Conservation (phyloP, 305 asterid species). For the Fraxinus baroniana region DNA sequence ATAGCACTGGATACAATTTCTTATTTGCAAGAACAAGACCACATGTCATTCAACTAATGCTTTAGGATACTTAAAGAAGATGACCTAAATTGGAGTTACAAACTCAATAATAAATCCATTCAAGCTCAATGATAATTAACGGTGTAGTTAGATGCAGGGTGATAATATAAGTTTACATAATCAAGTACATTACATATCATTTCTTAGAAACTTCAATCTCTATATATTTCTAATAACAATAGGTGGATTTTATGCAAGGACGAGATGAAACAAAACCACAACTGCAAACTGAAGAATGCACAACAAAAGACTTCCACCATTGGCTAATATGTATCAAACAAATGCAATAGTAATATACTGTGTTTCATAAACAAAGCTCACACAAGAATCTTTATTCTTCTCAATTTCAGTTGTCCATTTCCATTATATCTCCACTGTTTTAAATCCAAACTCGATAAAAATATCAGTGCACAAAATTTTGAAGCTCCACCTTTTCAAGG, state of each 20-base stretch:
- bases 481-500: neutral
- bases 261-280: neutral
- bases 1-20: no score
- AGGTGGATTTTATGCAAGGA: neutral
- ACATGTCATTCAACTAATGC: neutral
- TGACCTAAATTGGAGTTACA: neutral
- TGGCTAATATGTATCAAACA: neutral
- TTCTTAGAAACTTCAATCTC: neutral
- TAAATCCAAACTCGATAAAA: neutral
- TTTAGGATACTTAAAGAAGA: neutral
- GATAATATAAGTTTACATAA: neutral
- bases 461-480: neutral
- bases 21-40: neutral
- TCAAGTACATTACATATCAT: no score
- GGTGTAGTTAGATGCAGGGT: neutral
- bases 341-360: neutral
- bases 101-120: neutral
- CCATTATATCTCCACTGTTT: neutral
- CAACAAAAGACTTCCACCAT: neutral
- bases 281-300: neutral
- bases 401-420: constrained; percentile 1
- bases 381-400: constrained; percentile 1
- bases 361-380: neutral
- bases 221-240: neutral
- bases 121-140: neutral